phyloP scores from a whole-genome alignment of 2,329 filamentous ascomycete genomes.

The Aaosphaeria pasadenensis region DNA sequence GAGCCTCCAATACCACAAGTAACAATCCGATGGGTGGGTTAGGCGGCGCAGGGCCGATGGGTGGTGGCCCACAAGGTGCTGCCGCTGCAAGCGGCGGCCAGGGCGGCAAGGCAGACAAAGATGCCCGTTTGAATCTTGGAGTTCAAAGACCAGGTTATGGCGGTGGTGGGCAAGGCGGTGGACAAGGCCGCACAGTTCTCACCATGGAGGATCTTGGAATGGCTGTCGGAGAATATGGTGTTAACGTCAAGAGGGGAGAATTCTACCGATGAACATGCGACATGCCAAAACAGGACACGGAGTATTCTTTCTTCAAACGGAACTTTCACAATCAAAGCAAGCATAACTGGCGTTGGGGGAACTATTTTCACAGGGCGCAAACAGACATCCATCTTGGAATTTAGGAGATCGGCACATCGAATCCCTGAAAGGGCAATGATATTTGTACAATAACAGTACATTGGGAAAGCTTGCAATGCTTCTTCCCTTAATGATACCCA shows the following conservation, averaged over 20 bases:
- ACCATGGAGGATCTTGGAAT: constrained; percentile 99
- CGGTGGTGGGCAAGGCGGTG: constrained; percentile 83
- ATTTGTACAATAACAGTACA: constrained; percentile 36
- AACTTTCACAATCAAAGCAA: not conserved
- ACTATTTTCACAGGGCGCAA: not conserved
- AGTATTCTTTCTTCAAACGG: not conserved
- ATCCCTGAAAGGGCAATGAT: constrained; percentile 10
- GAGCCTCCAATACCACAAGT: constrained; percentile 83
- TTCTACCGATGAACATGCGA: constrained; percentile 71
- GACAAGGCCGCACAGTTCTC: constrained; percentile 86
- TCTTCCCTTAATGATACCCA: constrained; percentile 32
- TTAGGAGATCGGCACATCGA: constrained; percentile 7
- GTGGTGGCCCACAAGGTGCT: constrained; percentile 62
- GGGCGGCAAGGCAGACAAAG: constrained; percentile 41
- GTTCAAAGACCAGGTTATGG: constrained; percentile 55
- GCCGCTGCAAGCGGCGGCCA: constrained; percentile 56
- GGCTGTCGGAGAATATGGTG: constrained; percentile 95
- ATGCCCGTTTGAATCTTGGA: constrained; percentile 48
- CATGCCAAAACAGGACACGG: not conserved
- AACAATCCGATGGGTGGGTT: constrained; percentile 91
- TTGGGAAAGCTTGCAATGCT: constrained; percentile 11
- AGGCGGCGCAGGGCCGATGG: constrained; percentile 61
- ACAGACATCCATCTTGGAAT: constrained; percentile 1
- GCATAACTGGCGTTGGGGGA: constrained; percentile 19
- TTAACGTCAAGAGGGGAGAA: constrained; percentile 95